Evolutionary conservation across 1,139 yeast genomes (phyloP).

Genomic region (Arxiozyma slooffiae): DNA sequence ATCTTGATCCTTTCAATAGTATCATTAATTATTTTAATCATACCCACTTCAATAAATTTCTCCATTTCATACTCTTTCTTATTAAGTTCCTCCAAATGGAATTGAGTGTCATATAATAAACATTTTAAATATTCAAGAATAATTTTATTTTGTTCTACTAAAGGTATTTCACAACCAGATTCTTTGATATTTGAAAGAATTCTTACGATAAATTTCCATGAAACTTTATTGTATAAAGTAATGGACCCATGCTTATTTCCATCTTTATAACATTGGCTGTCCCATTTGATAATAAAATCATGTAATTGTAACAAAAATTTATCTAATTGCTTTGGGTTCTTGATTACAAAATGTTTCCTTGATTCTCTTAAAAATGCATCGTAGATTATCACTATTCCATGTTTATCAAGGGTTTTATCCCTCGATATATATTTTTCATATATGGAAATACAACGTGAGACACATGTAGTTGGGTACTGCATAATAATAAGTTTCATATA

Average conservation of each 20-base stretch:
- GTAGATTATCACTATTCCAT: conserved; percentile 15
- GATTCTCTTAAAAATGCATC: conserved; percentile 21
- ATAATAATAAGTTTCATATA: conserved; percentile 14
- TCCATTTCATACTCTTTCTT: conserved; percentile 6
- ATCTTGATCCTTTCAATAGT: conserved; percentile 11
- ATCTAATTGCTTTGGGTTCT: conserved; percentile 8
- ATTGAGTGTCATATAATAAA: conserved; percentile 3
- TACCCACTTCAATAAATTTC: conserved; percentile 18
- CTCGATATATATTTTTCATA: conserved; percentile 6
- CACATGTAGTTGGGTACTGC: conserved; percentile 16
- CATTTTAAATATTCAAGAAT: background rate
- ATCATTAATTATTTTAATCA: conserved; percentile 16
- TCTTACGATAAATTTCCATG: conserved; percentile 1
- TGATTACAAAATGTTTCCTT: conserved; percentile 10
- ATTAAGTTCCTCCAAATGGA: conserved; percentile 3
- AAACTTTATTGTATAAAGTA: background rate
- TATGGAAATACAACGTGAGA: conserved; percentile 12
- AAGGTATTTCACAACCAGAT: background rate
- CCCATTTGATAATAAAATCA: conserved; percentile 9
- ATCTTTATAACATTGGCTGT: background rate
- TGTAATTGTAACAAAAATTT: conserved; percentile 9
- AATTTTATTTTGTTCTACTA: background rate
- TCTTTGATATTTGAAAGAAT: background rate
- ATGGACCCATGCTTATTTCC: background rate
- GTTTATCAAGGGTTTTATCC: conserved; percentile 8